Base-by-base conservation (phyloP, 2,329 filamentous ascomycete genomes). In the Fusarium sp. region DNA sequence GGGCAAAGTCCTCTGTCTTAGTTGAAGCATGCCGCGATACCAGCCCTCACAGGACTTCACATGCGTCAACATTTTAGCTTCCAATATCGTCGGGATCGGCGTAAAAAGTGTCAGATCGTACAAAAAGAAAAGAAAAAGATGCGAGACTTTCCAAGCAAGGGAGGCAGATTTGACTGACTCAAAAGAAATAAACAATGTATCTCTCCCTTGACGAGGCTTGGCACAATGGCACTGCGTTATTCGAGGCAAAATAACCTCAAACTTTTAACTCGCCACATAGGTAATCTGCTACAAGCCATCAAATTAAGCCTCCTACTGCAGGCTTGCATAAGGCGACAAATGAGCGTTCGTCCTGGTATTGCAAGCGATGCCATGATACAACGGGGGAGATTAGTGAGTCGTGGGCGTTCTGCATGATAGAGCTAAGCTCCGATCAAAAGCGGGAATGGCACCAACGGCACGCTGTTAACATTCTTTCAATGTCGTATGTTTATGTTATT, bases 191-290 rank as follows among this genome's bases (percentile, higher is more conserved):
- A 45, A 67, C 49, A 54, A 44, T 50, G 56, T 26, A 9, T 21
- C 4, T 34, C 50, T 68, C 65, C 65, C 64, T 67, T 65, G 40
- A 49, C 14, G 20, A 23, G 30, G 42, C 64, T 68, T 65, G 39
- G 38, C 48, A 21, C 15, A 34, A 56, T 42, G 36, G 24, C 19
- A 20, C 28, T 24, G 19, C 36, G 14, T 26, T 50, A 39, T 47
- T 47, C 14, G 19, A 59, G 7, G 19, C 34, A 43, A 32, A 58
- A 62, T 60, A 45, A 14, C 10, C 24, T 19, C 17, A 23, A 32
- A 21, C 10, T 61, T 24, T 60, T 40, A 51, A 38, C 26, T 50
- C 6, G 32, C 39, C 39, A 45, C 43, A 23, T 26, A 44, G 32
- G 38, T 46, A 42, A 68, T 65, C 38, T 46, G 26, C 42, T 32